Evolutionary conservation across 2,329 filamentous ascomycete genomes (phyloP).

Genomic region (Venturia aucupariae): DNA sequence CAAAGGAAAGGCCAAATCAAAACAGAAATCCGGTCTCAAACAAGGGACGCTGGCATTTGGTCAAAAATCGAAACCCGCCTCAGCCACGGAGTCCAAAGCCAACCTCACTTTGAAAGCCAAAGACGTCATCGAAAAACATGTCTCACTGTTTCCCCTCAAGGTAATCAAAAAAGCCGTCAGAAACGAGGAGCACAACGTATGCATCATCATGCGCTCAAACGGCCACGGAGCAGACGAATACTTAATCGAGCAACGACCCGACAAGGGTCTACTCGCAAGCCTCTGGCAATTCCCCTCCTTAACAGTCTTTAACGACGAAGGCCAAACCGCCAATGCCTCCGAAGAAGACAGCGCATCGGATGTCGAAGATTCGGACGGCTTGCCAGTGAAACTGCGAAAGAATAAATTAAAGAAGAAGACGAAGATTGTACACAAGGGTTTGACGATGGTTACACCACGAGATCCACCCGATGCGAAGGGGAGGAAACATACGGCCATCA

Average conservation of each 20-base stretch:
- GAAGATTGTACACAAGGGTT: neutral
- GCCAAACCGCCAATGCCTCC: constrained; percentile 17
- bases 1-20: neutral
- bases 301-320: constrained; percentile 18
- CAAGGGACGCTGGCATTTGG: constrained; percentile 1
- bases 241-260: constrained; percentile 29
- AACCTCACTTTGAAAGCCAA: neutral
- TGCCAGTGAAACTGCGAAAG: neutral
- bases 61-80: neutral
- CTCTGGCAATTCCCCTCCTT: constrained; percentile 27
- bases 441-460: neutral
- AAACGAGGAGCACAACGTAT: constrained; percentile 27
- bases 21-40: neutral
- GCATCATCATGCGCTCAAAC: constrained; percentile 21
- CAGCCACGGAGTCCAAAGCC: neutral
- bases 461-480: neutral
- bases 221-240: constrained; percentile 17
- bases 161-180: constrained; percentile 26
- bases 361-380: constrained; percentile 15
- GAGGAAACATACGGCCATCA: neutral
- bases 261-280: constrained; percentile 21
- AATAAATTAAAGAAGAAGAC: neutral
- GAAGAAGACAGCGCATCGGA: constrained; percentile 18
- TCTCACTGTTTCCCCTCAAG: constrained; percentile 26
- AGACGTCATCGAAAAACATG: constrained; percentile 2